Evolutionary conservation across 1,284 basidiomycete species (phyloP).

Genomic region (Cryptococcus sp.): DNA sequence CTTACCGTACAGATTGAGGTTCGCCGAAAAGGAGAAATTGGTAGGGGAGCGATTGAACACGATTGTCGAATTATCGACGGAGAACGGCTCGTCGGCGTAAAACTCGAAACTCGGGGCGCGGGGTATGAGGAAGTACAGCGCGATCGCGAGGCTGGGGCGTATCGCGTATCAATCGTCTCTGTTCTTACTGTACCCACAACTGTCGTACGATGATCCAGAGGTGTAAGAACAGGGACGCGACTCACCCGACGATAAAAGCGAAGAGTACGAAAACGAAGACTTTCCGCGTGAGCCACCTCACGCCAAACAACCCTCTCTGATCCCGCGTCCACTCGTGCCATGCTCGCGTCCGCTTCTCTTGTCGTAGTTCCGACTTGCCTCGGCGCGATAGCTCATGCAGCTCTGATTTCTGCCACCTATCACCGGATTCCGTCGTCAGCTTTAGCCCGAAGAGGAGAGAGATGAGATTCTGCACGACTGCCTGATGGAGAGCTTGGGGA

Average conservation of each 20-base stretch:
- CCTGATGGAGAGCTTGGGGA: not conserved
- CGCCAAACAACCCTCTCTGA: conserved; percentile 72
- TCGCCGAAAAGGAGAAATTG: conserved; percentile 81
- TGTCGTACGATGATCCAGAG: no score
- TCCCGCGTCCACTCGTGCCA: conserved; percentile 73
- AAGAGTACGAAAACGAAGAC: conserved; percentile 70
- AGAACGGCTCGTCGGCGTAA: conserved; percentile 63
- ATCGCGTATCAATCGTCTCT: not conserved
- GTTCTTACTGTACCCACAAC: no score
- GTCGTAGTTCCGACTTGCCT: conserved; percentile 63
- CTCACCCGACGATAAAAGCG: conserved; percentile 65
- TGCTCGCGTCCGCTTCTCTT: conserved; percentile 61
- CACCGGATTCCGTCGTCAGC: no score
- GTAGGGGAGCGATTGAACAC: conserved; percentile 71
- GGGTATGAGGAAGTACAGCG: conserved; percentile 74
- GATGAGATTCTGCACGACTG: not conserved
- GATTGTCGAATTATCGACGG: conserved; percentile 61
- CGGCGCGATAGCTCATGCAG: conserved; percentile 71
- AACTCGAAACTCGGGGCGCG: conserved; percentile 72
- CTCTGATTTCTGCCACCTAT: conserved; percentile 71
- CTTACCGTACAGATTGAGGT: conserved; percentile 64
- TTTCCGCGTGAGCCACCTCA: conserved; percentile 67
- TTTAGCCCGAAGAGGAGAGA: not conserved
- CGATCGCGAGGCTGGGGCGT: conserved; percentile 64
- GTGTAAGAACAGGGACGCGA: not conserved